Evolutionary conservation across 495 filamentous ascomycete species (phyloP).

Genomic region (Penicillium manginii): DNA sequence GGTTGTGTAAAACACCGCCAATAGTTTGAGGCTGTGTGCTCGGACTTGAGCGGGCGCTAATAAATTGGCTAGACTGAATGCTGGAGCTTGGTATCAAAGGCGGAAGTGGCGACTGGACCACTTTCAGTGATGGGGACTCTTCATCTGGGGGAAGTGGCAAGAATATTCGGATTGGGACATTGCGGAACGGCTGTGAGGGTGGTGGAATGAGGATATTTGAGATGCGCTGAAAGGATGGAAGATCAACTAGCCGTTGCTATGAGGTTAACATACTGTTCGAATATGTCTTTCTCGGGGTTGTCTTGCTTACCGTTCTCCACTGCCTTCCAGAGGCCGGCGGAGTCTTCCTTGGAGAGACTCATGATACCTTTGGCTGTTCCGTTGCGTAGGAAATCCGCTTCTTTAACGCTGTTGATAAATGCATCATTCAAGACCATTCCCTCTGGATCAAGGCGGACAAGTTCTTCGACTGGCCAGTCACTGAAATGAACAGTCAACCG

Average conservation of each 20-base stretch:
- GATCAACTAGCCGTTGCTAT: slow-evolving; percentile 62
- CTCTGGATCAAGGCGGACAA: slow-evolving; percentile 64
- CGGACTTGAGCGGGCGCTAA: slow-evolving; percentile 28
- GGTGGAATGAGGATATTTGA: slow-evolving; percentile 79
- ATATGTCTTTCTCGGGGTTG: neutral
- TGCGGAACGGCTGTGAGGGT: slow-evolving; percentile 68
- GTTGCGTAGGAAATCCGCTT: slow-evolving; percentile 91
- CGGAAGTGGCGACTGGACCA: slow-evolving; percentile 69
- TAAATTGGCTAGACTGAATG: slow-evolving; percentile 30
- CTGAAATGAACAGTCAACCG: slow-evolving; percentile 74
- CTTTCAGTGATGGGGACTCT: slow-evolving; percentile 57
- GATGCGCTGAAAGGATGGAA: slow-evolving; percentile 70
- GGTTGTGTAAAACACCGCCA: slow-evolving; percentile 73
- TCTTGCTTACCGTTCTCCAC: slow-evolving; percentile 70
- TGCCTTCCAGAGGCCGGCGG: slow-evolving; percentile 81
- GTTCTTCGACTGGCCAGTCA: slow-evolving; percentile 70
- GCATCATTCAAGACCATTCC: slow-evolving; percentile 74
- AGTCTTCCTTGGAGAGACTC: slow-evolving; percentile 86
- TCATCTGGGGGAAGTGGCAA: slow-evolving; percentile 68
- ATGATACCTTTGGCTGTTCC: slow-evolving; percentile 92
- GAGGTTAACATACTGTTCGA: neutral
- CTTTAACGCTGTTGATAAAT: slow-evolving; percentile 93
- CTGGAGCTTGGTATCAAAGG: slow-evolving; percentile 45
- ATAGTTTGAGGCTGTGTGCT: slow-evolving; percentile 72
- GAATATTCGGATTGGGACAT: slow-evolving; percentile 87